Evolutionary conservation across 805 yeast genomes (phyloP).

Genomic region (Ogataea nonfermentans): DNA sequence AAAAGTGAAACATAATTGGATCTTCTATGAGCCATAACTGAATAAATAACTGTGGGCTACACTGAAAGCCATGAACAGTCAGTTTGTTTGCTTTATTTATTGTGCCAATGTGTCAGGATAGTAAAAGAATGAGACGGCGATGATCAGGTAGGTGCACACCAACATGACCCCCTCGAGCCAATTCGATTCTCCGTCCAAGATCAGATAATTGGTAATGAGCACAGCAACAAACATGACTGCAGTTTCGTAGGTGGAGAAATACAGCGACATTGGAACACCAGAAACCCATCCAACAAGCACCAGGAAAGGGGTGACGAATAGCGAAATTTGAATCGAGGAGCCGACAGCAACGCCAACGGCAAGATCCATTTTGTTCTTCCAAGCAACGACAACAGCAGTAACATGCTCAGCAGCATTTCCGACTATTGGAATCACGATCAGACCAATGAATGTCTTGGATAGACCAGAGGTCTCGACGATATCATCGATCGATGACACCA

Average conservation of each 20-base stretch:
- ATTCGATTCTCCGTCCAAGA: conserved; percentile 91
- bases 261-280: conserved; percentile 88
- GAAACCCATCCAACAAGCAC: conserved; percentile 92
- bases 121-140: conserved; percentile 86
- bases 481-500: conserved; percentile 91
- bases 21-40: conserved; percentile 1
- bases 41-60: neutral
- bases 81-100: conserved; percentile 2
- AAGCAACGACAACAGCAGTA: conserved; percentile 92
- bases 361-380: conserved; percentile 94
- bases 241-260: conserved; percentile 91
- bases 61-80: neutral
- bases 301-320: conserved; percentile 93
- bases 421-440: conserved; percentile 91
- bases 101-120: conserved; percentile 60
- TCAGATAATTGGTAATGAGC: conserved; percentile 79
- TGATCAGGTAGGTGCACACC: conserved; percentile 78
- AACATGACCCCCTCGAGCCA: conserved; percentile 98
- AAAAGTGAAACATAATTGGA: conserved; percentile 18
- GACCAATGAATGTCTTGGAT: conserved; percentile 92
- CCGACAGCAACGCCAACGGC: conserved; percentile 98
- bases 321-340: conserved; percentile 89
- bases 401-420: conserved; percentile 99
- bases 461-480: conserved; percentile 81
- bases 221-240: conserved; percentile 88